Conservation (phyloP, 169 alveolate genomes). For the Plasmodium inui region DNA sequence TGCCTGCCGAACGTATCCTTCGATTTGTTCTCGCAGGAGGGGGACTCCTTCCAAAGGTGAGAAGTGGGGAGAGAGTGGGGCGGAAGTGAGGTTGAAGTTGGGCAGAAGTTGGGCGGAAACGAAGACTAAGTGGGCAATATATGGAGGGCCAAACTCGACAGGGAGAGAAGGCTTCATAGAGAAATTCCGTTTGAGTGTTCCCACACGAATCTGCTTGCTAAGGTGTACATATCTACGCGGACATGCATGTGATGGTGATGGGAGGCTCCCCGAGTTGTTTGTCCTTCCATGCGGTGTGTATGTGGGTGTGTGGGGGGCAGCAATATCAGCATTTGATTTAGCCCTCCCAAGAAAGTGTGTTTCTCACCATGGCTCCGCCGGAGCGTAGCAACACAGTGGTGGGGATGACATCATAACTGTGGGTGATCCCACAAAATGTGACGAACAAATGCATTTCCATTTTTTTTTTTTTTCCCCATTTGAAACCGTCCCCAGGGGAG, state of each 20-base stretch:
- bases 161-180: background rate
- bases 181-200: background rate
- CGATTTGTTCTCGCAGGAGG: conserved; percentile 27
- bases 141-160: background rate
- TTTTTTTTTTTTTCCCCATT: background rate
- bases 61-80: background rate
- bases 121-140: background rate
- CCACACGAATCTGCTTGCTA: background rate
- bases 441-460: background rate
- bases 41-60: conserved; percentile 16
- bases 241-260: background rate
- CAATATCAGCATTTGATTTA: background rate
- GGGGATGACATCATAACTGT: background rate
- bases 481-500: conserved; percentile 6
- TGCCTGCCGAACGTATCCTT: conserved; percentile 52
- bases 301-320: background rate
- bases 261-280: background rate
- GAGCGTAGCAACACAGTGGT: background rate
- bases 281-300: background rate
- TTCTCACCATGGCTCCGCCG: background rate
- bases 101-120: too few relatives aligned
- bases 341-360: background rate
- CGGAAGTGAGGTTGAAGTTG: background rate
- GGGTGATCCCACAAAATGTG: background rate
- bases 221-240: background rate